Conservation (phyloP, 2,329 filamentous ascomycete species). For the Leptographium galeiforme region DNA sequence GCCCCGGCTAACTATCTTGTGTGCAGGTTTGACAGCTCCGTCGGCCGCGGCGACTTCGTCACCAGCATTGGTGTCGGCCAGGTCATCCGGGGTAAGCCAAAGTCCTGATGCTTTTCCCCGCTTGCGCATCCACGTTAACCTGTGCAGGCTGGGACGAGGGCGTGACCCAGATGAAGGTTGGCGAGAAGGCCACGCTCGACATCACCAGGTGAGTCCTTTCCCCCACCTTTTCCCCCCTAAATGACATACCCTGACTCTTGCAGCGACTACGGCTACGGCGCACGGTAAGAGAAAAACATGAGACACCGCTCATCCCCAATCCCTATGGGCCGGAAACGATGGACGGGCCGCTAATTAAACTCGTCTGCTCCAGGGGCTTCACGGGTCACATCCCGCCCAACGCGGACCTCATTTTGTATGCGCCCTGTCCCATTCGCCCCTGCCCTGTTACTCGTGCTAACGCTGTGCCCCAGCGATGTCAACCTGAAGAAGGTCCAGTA, state of each 20-base stretch:
- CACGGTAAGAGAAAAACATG: constrained; percentile 29
- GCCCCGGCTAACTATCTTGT: constrained; percentile 11
- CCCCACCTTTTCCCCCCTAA: not conserved
- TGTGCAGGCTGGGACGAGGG: constrained; percentile 69
- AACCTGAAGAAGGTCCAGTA: constrained; percentile 20
- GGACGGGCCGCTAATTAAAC: constrained; percentile 12
- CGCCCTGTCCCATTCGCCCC: constrained; percentile 13
- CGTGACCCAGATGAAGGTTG: constrained; percentile 72
- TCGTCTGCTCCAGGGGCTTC: constrained; percentile 48
- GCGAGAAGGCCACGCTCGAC: constrained; percentile 76
- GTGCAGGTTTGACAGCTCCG: constrained; percentile 76
- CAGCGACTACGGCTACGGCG: constrained; percentile 54
- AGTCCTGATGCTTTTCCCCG: not conserved
- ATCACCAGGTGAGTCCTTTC: constrained; percentile 54
- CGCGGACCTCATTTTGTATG: constrained; percentile 74
- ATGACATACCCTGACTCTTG: not conserved
- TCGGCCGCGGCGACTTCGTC: constrained; percentile 62
- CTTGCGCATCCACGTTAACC: not conserved
- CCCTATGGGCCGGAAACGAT: not conserved
- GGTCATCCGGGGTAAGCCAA: constrained; percentile 65
- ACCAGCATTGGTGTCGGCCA: constrained; percentile 67
- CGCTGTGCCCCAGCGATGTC: constrained; percentile 16
- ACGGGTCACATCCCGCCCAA: constrained; percentile 62
- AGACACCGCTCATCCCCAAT: not conserved
- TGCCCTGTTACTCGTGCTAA: constrained; percentile 9